A percentile compares a stretch with the other conserved stretches of the same genome.
Conservation (phyloP, 176 grass and related monocot species). For the Zizania latifolia region DNA sequence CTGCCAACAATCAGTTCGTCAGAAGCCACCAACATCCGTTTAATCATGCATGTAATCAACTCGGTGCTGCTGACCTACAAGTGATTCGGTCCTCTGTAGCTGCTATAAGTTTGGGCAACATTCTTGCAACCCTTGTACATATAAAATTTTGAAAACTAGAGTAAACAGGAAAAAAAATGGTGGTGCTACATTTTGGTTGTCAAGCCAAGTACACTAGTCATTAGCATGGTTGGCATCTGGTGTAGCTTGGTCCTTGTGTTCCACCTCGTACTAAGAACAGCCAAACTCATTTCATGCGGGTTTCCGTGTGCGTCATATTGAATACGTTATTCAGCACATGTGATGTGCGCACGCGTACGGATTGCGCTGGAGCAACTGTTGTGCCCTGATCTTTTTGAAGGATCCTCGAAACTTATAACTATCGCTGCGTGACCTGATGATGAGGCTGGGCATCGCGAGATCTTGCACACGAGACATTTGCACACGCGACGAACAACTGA, state of each 20-base stretch:
- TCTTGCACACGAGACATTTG: too few species aligned
- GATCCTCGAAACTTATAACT: neutral
- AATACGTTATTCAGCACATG: neutral
- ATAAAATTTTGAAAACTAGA: slow-evolving; percentile 41
- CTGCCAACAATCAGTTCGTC: slow-evolving; percentile 28
- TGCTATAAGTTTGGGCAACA: slow-evolving; percentile 4
- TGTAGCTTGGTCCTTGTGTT: slow-evolving; percentile 28
- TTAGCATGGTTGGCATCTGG: neutral
- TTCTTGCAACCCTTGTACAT: slow-evolving; percentile 41
- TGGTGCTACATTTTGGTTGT: neutral
- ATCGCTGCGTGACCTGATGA: neutral
- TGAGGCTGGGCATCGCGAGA: neutral
- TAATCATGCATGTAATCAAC: slow-evolving; percentile 81
- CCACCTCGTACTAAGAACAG: neutral
- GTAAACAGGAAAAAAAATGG: neutral
- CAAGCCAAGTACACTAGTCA: neutral
- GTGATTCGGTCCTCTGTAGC: slow-evolving; percentile 25
- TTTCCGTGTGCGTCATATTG: neutral
- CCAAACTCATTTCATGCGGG: neutral
- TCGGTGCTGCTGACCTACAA: slow-evolving; percentile 76
- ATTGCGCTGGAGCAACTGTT: too few species aligned
- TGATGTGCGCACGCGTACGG: too few species aligned
- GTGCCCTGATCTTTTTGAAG: neutral
- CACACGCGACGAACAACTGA: neutral
- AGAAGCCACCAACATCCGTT: slow-evolving; percentile 44